phyloP scores from a whole-genome alignment of 371 early-diverging fungal genomes.

The Apophysomyces variabilis region DNA sequence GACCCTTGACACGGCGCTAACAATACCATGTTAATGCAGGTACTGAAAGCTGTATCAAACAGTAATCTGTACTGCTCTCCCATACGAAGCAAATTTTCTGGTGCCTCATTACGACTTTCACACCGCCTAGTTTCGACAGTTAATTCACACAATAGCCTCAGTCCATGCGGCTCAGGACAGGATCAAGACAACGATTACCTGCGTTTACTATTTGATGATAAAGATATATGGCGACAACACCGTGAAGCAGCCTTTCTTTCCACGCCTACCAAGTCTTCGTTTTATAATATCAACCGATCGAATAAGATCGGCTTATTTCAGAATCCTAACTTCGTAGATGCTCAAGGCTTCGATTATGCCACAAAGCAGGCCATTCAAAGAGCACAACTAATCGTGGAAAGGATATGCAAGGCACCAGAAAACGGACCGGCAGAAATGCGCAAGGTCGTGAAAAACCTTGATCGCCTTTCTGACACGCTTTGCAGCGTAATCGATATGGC shows the following conservation, averaged over 20 bases:
- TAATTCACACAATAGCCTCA: neutral
- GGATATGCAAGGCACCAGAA: conserved; percentile 62
- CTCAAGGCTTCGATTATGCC: conserved; percentile 46
- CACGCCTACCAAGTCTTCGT: neutral
- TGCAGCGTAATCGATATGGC: conserved; percentile 92
- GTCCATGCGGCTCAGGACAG: neutral
- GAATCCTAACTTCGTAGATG: conserved; percentile 37
- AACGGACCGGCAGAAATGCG: conserved; percentile 64
- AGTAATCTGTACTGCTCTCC: neutral
- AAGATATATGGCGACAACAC: conserved; percentile 30
- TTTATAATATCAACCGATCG: neutral
- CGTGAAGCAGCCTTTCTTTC: conserved; percentile 1
- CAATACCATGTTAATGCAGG: neutral
- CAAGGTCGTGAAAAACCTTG: conserved; percentile 81
- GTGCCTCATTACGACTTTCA: neutral
- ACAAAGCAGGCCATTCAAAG: conserved; percentile 50
- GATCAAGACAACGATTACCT: conserved; percentile 31
- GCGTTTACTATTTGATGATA: conserved; percentile 46
- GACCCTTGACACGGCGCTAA: neutral
- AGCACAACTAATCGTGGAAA: conserved; percentile 61
- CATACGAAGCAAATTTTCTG: neutral
- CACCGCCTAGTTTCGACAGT: neutral
- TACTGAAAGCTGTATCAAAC: neutral
- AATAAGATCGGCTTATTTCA: conserved; percentile 39
- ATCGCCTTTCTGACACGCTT: conserved; percentile 87